A percentile compares a stretch with the other conserved stretches of the same genome.
phyloP scores from a whole-genome alignment of 1,284 basidiomycete genomes.

The Uromyces viciae-fabae region DNA sequence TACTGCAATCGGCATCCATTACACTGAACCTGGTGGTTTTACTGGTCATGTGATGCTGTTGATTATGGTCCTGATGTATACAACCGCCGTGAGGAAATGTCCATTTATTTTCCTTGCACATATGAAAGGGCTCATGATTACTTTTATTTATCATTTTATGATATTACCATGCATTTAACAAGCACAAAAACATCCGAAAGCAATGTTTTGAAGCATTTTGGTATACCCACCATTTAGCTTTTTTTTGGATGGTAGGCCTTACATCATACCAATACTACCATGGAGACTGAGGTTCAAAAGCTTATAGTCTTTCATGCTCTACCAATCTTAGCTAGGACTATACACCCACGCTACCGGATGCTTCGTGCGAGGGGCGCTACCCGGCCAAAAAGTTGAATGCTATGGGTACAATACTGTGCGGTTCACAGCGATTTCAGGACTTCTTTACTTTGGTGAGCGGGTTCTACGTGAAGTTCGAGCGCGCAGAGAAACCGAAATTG shows the following conservation, averaged over 20 bases:
- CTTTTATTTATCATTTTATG: constrained; percentile 2
- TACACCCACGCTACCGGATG: constrained; percentile 85
- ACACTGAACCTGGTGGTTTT: constrained; percentile 62
- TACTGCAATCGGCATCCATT: constrained; percentile 39
- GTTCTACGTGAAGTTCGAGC: constrained; percentile 73
- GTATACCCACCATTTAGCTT: constrained; percentile 85
- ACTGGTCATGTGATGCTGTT: constrained; percentile 68
- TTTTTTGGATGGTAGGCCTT: constrained; percentile 75
- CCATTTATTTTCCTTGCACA: not conserved
- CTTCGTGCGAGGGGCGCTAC: constrained; percentile 72
- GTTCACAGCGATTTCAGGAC: constrained; percentile 78
- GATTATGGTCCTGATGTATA: constrained; percentile 70
- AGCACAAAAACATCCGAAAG: constrained; percentile 72
- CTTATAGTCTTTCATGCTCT: too few species aligned
- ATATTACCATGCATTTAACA: constrained; percentile 62
- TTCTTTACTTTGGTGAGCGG: constrained; percentile 78
- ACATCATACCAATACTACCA: too few species aligned
- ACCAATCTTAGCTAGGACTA: constrained; percentile 59
- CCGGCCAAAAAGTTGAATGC: constrained; percentile 69
- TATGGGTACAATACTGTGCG: constrained; percentile 81
- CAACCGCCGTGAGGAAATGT: constrained; percentile 46
- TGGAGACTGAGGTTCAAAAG: too few species aligned
- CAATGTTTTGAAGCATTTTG: constrained; percentile 89
- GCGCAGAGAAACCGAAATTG: constrained; percentile 68
- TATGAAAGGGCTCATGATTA: not conserved